Evolutionary conservation across 2,329 filamentous ascomycete genomes (phyloP), one percentile per base, ranked within the genome.

Genomic region (Alternaria sp.): DNA sequence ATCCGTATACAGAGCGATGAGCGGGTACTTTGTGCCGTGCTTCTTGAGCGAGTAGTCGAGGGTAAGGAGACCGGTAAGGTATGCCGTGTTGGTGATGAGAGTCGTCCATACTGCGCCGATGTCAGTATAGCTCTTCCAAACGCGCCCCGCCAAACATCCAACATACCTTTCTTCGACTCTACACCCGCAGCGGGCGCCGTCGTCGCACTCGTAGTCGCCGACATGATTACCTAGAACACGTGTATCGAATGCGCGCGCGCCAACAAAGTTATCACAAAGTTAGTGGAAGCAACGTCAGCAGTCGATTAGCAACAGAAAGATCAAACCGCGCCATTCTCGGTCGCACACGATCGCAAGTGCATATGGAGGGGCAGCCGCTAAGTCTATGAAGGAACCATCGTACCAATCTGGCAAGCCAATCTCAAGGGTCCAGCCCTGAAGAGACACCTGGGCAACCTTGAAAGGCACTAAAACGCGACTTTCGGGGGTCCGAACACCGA

Each of bases 1-100:
- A 77, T 93, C 89, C 30, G 93, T 96, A 82, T 96, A 95, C 46
- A 97, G 87, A 4, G 90, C 93, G 45, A 97, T 83, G 61, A 97
- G 88, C 4, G 93, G 93, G 78, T 96, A 96, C 56, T 86, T 86
- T 13, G 91, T 90, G 19, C 83, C 79, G 60, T 85, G 82, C 68
- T 85, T 84, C 73, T 89, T 89, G 70, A 97, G 88, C 47, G 91
- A 92, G 81, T 91, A 88, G 76, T 93, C 87, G 65, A 97, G 90
- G 1, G 92, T 93, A 58, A 97, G 85, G 54, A 97, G 89, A 50
- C 93, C 93, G 6, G 91, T 86, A 64, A 97, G 89, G 80, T 97
- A 97, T 72, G 86, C 85, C 52, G 88, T 89, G 81, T 96, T 96
- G 63, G 93, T 97, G 77, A 97, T 93, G 69, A 97, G 86, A 11